Percentiles rank a stretch among this genome's conserved stretches.
Conservation (phyloP, 257 asterid genomes). For the Capsicum baccatum region DNA sequence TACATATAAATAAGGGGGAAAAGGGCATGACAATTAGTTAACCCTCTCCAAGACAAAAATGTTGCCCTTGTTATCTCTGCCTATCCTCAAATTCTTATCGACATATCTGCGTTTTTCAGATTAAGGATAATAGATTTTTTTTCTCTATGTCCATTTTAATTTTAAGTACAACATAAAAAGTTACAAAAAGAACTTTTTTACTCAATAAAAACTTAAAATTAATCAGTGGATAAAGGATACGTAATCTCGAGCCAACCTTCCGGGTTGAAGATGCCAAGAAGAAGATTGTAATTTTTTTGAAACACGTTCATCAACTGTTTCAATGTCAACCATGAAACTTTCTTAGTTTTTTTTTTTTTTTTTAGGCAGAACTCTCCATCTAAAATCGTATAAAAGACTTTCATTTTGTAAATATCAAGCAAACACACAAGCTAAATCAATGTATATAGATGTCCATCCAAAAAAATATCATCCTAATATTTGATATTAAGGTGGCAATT, state of each 20-base stretch:
- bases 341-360: neutral
- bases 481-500: too few relatives aligned
- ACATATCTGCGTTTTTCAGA: slow-evolving; percentile 57
- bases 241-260: slow-evolving; percentile 96
- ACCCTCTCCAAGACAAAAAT: slow-evolving; percentile 67
- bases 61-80: slow-evolving; percentile 88
- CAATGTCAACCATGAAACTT: slow-evolving; percentile 10
- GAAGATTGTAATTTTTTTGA: slow-evolving; percentile 75
- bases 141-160: neutral
- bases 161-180: neutral
- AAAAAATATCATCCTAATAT: neutral
- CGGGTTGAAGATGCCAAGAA: slow-evolving; percentile 82
- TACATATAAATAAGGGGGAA: neutral
- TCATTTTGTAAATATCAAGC: neutral
- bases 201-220: neutral
- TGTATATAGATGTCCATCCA: neutral
- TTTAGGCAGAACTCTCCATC: neutral
- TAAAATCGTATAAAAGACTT: too few relatives aligned
- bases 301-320: slow-evolving; percentile 84
- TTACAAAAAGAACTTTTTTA: neutral
- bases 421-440: neutral
- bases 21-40: neutral
- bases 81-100: slow-evolving; percentile 79
- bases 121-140: slow-evolving; percentile 29
- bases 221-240: slow-evolving; percentile 42